Evolutionary conservation across 371 early-diverging fungal genomes (phyloP), one percentile per base, ranked within the genome.

Genomic region (Mucor indicus): DNA sequence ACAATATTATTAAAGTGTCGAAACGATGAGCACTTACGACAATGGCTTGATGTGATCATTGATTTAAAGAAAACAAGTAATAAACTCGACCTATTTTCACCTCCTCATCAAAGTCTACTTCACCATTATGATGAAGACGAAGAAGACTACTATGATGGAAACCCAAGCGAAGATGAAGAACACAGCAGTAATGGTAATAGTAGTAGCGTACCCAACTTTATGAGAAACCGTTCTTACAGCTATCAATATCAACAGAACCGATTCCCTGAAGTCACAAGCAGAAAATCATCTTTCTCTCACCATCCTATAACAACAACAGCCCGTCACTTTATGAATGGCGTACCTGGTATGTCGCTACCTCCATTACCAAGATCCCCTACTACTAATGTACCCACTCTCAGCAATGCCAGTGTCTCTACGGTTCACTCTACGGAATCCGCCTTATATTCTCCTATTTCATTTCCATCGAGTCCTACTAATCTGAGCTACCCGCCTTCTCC

Each of bases 11-110:
- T 97, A 19, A 87, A 84, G 51, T 93, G 93, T 63, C 75, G 91
- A n/a, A 89, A 92, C 50, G 87, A 85, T 33, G 98, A 98, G 52
- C 95, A 94, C 53, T 79, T 92, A 24, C 77, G 79, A 38, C 81
- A 85, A 57, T 98, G 98, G 98, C 24, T 55, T 12, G 27, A 81
- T 85, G 64, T 64, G 62, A 35, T 79, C 83, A 22, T 62, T 89
- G 46, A 83, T 84, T 37, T 69, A 62, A 48, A 73, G 75, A 45
- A 71, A 84, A 24, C 64, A 35, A 59, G 48, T 24, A 38, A 48
- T 19, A 60, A 55, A 29, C 20, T 60, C 1, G 55, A 55, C 22
- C 19, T 51, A 15, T 23, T 55, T 11, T 46, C 55, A 29, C 39
- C 47, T 13, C 60, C 55, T 8, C 19, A 7, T 16, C 44, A 32